Base-by-base conservation (phyloP, 805 yeast genomes). In the Saturnispora silvae region DNA sequence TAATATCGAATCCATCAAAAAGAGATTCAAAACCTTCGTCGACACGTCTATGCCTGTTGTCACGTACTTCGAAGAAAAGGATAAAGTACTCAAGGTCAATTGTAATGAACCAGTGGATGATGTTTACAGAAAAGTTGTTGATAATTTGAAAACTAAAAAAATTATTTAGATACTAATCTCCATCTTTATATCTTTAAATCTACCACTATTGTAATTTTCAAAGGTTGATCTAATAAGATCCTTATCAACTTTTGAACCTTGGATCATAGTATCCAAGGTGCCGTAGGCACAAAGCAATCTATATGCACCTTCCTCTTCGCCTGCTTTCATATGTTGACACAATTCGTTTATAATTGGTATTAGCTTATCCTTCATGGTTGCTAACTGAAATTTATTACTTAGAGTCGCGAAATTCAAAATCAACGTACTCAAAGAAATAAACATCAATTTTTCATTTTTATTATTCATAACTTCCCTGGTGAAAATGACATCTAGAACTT, bases 31-130 rank as follows among this genome's bases (percentile, higher is more conserved):
- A 50, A 81, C 89, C 10, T 89, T 89, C 51, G 57, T 77, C 29
- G 94, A 85, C 32, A 86, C 96, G 4, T 77, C 89, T 46, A 80
- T 80, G 83, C 98, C 98, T 4, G 97, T 92, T 13, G 84, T 92
- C 31, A 81, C 87, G 38, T 75, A 83, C 57, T 89, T 70, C 49
- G 85, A 75, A 30, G 68, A 73, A 47, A 80, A 76, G 48, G 73
- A 66, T 39, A 80, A 75, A 53, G 96, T 89, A 15, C 79, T 85
- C 33, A 77, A 72, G 52, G 75, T 89, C 28, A 65, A 67, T 40
- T 89, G 97, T 58, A 78, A 86, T 53, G 75, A 77, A 49, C 65
- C 89, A 2, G 89, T 83, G 23, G 94, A 86, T 30, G 67, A 64
- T 32, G 97, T 87, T 20, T 84, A 81, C 51, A 53, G 46, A 8